Evolutionary conservation across 352 stramenopile species (phyloP), one percentile per base, ranked within the genome.

Genomic region (Ophiocytium majus): DNA sequence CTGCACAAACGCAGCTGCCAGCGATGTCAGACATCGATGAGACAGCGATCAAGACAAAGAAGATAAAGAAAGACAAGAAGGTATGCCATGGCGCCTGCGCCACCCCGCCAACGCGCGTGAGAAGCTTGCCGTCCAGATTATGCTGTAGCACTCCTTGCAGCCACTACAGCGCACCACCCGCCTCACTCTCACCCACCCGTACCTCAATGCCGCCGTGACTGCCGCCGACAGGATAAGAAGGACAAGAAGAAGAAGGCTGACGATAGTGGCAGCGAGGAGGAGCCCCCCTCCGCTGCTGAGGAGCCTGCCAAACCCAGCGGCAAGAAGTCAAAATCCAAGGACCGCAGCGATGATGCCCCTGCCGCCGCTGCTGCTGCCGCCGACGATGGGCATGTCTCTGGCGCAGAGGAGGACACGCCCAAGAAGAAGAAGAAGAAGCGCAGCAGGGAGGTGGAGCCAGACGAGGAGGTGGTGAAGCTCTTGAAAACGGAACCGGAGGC

Each of bases 371-470:
- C 36, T 57, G 71, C 19, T 49, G 81, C n/a, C 23, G 81, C 28
- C 71, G 57, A 43, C 43, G 33, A 33, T 43, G 17, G 76, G 33
- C 17, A 66, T 0, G 75, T 32, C 50, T 19, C 64, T 76, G 64
- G 5, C 5, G 17, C 64, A 37, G 64, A 37, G 34, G 5, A n/a
- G n/a, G n/a, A n/a, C n/a, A n/a, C 64, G 5, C 34, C 64, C 10
- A 34, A 37, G 31, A 81, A 81, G 32, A 81, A 81, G 36, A 37
- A 28, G 17, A 81, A 81, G 75, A 81, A 81, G 75, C 75, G 75
- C 1, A 14, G 10, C 17, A 1, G 75, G 1, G 75, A 81, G 50
- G 75, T 63, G 36, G 36, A 34, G 31, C 31, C 34, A 37, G 64
- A 76, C 5, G 64, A 37, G 64, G 34, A 37, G 31, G 64, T 10